Evolutionary conservation across 176 grass and related monocot genomes (phyloP).

Genomic region (Puya raimondii): DNA sequence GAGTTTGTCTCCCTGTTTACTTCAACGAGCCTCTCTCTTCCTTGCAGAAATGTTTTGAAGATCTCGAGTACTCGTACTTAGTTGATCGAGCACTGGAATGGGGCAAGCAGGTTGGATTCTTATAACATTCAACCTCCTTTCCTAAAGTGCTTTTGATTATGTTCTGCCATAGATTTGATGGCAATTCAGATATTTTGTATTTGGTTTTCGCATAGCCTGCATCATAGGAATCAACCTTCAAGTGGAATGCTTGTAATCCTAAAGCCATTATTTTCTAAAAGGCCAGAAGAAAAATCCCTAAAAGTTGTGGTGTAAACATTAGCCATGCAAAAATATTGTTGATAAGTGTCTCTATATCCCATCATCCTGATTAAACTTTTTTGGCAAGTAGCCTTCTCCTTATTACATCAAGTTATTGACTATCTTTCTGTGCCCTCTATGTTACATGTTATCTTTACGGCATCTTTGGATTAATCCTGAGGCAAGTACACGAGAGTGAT

Average conservation of each 20-base stretch:
- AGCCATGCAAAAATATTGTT: too few species aligned
- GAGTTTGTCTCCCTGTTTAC: slow-evolving; percentile 96
- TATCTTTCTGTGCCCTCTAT: too few species aligned
- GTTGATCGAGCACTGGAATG: slow-evolving; percentile 70
- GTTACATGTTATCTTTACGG: too few species aligned
- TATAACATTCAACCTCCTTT: background rate
- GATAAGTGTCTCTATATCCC: too few species aligned
- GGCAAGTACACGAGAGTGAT: too few species aligned
- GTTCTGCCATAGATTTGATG: background rate
- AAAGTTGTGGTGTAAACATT: background rate
- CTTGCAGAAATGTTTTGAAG: slow-evolving; percentile 97
- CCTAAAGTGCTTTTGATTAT: background rate
- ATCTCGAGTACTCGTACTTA: slow-evolving; percentile 90
- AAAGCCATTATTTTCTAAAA: background rate
- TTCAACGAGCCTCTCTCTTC: slow-evolving; percentile 94
- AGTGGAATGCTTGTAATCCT: too few species aligned
- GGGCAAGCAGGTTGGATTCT: slow-evolving; percentile 71
- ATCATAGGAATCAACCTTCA: too few species aligned
- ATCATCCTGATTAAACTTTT: background rate
- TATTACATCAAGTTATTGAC: too few species aligned
- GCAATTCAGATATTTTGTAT: too few species aligned
- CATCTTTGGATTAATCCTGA: too few species aligned
- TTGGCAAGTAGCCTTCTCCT: background rate
- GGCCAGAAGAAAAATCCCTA: background rate
- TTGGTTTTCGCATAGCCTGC: too few species aligned